Conservation (phyloP, 208 protist genomes). For the Acanthamoeba castellanii region DNA sequence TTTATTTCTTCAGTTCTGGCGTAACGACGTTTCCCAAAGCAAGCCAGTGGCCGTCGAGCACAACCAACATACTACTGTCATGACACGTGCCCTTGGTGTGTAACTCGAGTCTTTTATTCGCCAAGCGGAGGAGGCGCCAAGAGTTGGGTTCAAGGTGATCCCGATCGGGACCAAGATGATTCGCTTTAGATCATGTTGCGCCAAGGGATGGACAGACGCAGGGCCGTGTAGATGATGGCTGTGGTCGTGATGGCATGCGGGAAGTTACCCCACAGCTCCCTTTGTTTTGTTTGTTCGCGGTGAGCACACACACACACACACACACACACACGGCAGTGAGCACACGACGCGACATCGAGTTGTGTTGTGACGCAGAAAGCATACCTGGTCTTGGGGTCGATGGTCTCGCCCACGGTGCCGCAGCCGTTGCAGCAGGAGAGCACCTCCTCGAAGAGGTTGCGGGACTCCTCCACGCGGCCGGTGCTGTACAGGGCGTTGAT, state of each 20-base stretch:
- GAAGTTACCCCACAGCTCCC: constrained; percentile 76
- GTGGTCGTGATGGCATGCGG: constrained; percentile 62
- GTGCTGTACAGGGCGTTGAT: constrained; percentile 48
- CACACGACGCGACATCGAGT: background rate
- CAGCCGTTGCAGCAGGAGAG: constrained; percentile 70
- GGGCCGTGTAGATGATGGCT: constrained; percentile 61
- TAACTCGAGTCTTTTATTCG: too few species aligned
- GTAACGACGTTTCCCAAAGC: too few species aligned
- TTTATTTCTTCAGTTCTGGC: too few species aligned
- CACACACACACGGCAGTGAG: too few species aligned
- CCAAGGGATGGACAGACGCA: constrained; percentile 67
- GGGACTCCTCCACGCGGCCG: constrained; percentile 59
- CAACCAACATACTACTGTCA: too few species aligned
- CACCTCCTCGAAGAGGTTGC: constrained; percentile 72
- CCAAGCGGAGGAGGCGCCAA: too few species aligned
- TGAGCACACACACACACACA: background rate
- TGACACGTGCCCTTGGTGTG: too few species aligned
- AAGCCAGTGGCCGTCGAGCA: too few species aligned
- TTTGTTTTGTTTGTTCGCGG: background rate
- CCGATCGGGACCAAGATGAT: too few species aligned
- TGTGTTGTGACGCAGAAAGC: background rate
- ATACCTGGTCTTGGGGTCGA: constrained; percentile 67
- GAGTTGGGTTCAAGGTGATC: too few species aligned
- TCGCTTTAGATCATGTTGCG: constrained; percentile 57
- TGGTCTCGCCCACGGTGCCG: constrained; percentile 60